These are phyloP conservation scores for Metschnikowia kofuensis DNA, from an alignment of 805 yeast species.

Conservation along the genomic window DNA sequence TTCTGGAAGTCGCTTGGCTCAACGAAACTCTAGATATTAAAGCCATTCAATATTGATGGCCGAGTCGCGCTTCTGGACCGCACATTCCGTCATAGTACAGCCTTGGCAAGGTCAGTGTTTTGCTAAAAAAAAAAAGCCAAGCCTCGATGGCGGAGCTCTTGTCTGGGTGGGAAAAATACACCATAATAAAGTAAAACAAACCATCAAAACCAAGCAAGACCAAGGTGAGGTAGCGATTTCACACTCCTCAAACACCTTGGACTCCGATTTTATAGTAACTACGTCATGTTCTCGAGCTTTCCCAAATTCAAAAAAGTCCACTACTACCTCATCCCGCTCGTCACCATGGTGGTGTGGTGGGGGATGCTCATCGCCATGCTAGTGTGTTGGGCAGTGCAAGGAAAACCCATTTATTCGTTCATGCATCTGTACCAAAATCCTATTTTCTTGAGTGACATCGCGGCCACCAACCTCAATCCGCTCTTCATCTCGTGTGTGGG, in stretches of 20 bases:
- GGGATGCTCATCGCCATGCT: constrained; percentile 84
- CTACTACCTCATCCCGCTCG: constrained; percentile 60
- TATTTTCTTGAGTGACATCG: constrained; percentile 80
- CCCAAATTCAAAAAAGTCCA: constrained; percentile 42
- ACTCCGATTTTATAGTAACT: background rate
- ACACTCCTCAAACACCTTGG: background rate
- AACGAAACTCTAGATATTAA: too few relatives aligned
- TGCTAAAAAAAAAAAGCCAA: background rate
- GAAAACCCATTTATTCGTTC: constrained; percentile 66
- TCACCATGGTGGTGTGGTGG: constrained; percentile 76
- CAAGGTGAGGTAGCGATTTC: too few relatives aligned
- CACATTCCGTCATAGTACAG: background rate
- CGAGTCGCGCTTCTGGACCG: background rate
- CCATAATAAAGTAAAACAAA: too few relatives aligned
- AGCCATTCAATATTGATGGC: background rate
- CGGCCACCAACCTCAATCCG: constrained; percentile 84
- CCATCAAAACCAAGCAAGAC: too few relatives aligned
- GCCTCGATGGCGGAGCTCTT: background rate
- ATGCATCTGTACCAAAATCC: constrained; percentile 45
- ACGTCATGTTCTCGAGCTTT: constrained; percentile 7
- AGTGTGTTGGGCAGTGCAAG: constrained; percentile 75
- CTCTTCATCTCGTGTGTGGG: constrained; percentile 76
- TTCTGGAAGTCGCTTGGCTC: too few relatives aligned
- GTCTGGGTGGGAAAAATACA: too few relatives aligned
- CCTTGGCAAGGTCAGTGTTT: background rate